Evolutionary conservation across 2,329 filamentous ascomycete genomes (phyloP).

Genomic region (Stemphylium vesicarium): DNA sequence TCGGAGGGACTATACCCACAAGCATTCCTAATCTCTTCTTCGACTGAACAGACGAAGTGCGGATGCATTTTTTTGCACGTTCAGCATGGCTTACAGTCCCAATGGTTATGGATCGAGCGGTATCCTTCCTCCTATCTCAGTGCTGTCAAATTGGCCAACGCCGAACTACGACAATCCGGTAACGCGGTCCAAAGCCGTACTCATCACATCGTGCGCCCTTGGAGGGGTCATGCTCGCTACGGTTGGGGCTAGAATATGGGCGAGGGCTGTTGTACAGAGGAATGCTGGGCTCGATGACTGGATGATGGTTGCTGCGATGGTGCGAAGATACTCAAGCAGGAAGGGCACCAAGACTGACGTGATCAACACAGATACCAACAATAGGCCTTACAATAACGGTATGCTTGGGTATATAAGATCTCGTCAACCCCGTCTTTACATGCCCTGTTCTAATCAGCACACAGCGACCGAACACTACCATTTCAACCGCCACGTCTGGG

Average conservation of each 20-base stretch:
- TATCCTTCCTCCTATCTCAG: slow-evolving; percentile 19
- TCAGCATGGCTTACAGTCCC: neutral
- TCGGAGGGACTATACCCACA: neutral
- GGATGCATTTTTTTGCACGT: neutral
- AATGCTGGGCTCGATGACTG: slow-evolving; percentile 24
- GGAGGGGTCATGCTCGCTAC: slow-evolving; percentile 14
- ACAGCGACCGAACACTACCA: slow-evolving; percentile 4
- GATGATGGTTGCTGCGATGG: slow-evolving; percentile 23
- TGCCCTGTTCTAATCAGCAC: neutral
- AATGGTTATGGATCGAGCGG: slow-evolving; percentile 13
- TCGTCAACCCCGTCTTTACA: neutral
- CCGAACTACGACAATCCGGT: slow-evolving; percentile 21
- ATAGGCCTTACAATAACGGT: neutral
- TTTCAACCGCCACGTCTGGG: slow-evolving; percentile 26
- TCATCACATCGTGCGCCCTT: slow-evolving; percentile 14
- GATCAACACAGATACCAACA: slow-evolving; percentile 2
- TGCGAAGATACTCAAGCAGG: neutral
- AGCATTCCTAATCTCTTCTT: neutral
- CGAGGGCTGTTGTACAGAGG: slow-evolving; percentile 17
- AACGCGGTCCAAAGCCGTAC: slow-evolving; percentile 9
- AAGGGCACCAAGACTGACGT: neutral
- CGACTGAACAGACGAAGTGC: no score
- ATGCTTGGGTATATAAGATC: neutral
- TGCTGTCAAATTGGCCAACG: slow-evolving; percentile 17
- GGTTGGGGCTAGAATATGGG: slow-evolving; percentile 20